Evolutionary conservation across 2,329 filamentous ascomycete species (phyloP), one percentile per base, ranked within the genome.

Genomic region (Talaromyces funiculosus): DNA sequence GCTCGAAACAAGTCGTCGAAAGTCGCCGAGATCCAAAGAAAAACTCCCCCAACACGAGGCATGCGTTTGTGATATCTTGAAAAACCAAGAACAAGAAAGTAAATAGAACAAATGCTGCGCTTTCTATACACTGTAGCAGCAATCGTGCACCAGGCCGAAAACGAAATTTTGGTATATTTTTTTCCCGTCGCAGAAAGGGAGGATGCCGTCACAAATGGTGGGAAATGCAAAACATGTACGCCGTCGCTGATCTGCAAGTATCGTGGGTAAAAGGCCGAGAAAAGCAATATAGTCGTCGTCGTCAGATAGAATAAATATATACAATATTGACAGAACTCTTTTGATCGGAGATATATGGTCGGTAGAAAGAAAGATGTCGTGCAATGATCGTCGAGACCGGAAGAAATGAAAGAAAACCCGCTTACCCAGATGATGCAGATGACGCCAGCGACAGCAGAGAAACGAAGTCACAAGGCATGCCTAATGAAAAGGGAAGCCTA

Each of bases 61-160:
- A 73, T 69, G 68, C 65, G 65, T 33, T 62, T 69, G 70, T 68
- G 67, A 67, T 58, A 58, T 53, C 49, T 53, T 31, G 29, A 53
- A 51, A 61, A 53, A 35, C 49, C 56, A 59, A 62, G 33, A 51
- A 20, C 37, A 60, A 59, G 53, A n/a, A 63, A 62, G 60, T 60
- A 62, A 65, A 64, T 57, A 70, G 10, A 69, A 71, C 70, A 67
- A 68, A 69, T 70, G 69, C 72, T 68, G 66, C 67, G 69, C 71
- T 67, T 68, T 75, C 73, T 74, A 73, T 73, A 74, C 73, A 75
- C 71, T 71, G 72, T 70, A 69, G 70, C 62, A 61, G 59, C 65
- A 70, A 67, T 64, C 69, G 65, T 62, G 68, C 67, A 65, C 65
- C 67, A 63, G 64, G 68, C 68, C 66, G 70, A 66, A 66, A 67